These are phyloP conservation scores for Xylaria curta DNA, from an alignment of 495 filamentous ascomycete genomes.

Conservation along the genomic window DNA sequence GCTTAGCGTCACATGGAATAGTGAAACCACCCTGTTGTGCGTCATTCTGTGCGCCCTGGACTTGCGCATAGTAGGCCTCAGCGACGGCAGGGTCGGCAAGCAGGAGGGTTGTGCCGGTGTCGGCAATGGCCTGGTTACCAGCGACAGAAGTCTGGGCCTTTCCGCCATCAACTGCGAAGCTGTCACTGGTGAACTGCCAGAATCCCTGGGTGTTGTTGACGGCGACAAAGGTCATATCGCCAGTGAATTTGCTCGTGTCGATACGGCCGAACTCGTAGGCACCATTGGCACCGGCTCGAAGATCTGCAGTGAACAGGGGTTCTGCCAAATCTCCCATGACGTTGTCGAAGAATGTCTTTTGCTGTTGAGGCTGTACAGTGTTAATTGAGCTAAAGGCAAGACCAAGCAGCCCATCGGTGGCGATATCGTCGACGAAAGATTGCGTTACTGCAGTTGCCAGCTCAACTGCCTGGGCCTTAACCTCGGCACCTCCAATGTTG, in stretches of 20 bases:
- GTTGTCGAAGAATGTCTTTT: conserved; percentile 87
- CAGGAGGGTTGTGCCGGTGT: conserved; percentile 77
- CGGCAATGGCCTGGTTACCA: conserved; percentile 67
- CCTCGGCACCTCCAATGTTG: conserved; percentile 72
- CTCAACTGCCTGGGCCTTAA: conserved; percentile 72
- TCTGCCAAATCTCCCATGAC: conserved; percentile 62
- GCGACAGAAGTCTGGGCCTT: conserved; percentile 40
- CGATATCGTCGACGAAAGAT: conserved; percentile 66
- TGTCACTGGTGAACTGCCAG: conserved; percentile 72
- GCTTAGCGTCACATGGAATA: conserved; percentile 53
- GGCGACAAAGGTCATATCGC: conserved; percentile 66
- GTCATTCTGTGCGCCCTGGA: conserved; percentile 60
- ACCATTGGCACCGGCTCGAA: conserved; percentile 66
- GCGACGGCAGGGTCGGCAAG: conserved; percentile 69
- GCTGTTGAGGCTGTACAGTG: conserved; percentile 67
- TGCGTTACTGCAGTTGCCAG: conserved; percentile 68
- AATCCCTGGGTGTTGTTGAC: conserved; percentile 71
- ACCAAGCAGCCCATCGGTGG: conserved; percentile 76
- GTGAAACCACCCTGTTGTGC: conserved; percentile 64
- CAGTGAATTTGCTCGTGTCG: conserved; percentile 69
- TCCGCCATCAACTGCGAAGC: conserved; percentile 61
- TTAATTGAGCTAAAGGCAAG: conserved; percentile 79
- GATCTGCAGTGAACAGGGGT: conserved; percentile 75
- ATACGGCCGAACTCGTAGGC: conserved; percentile 80
- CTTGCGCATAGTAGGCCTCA: conserved; percentile 66